Evolutionary conservation across 2,329 filamentous ascomycete species (phyloP), one percentile per base, ranked within the genome.

Genomic region (Zymoseptoria ardabiliae): DNA sequence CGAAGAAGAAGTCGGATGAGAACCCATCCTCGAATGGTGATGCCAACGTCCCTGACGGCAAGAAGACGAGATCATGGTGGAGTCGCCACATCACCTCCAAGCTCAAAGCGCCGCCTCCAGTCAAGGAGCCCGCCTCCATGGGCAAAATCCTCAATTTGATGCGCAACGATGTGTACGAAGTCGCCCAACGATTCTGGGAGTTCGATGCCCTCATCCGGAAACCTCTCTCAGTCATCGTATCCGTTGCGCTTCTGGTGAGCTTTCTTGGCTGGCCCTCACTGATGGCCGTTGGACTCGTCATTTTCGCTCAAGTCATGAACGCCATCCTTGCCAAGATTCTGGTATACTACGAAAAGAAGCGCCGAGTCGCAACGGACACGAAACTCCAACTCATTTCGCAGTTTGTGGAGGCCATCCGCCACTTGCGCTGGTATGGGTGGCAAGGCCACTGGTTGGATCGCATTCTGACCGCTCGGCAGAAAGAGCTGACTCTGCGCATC

Each of bases 111-210:
- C 35, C 62, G 69, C 51, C 72, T 72, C 58, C 61, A 60, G 23
- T 68, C 10, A 80, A 81, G 58, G 77, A 82, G 58, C 83, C 88
- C 2, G 90, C 91, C 0, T 91, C 89, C 0, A 93, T 92, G 75
- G 91, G 91, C 7, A 96, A 96, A 70, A 94, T 96, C 55, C 82
- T 96, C 61, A 96, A 96, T 67, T 75, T 96, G 2, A 89, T 96
- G 79, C 86, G 90, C 45, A 80, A 80, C 60, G 90, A 94, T 71
- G 89, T 88, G 0, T 94, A 93, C 69, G 88, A 92, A 70, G 84
- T 93, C 48, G 83, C 90, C 2, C 90, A 93, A 68, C 73, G 77
- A 50, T 94, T 96, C 67, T 96, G 91, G 91, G 91, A 96, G 61
- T 89, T 94, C 56, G 82, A 88, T 1, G 79, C 79, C n/a, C 77